These are phyloP conservation scores for Eugenia klotzschiana DNA, from an alignment of 441 rosid genomes.

Conservation along the genomic window DNA sequence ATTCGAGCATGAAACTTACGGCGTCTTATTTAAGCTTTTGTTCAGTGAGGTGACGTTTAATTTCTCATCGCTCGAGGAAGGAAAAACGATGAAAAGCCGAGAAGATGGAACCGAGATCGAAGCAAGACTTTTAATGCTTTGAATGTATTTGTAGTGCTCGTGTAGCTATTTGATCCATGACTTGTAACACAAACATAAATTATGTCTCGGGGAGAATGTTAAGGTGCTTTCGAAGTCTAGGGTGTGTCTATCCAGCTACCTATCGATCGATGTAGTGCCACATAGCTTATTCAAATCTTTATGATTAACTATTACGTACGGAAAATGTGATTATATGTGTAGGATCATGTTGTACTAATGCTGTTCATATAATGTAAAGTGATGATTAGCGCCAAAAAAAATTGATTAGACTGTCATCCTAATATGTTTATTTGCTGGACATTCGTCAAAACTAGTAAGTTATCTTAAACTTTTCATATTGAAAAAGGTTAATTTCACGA, in stretches of 20 bases:
- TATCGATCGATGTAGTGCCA: neutral
- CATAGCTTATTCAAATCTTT: neutral
- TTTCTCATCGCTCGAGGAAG: too few relatives aligned
- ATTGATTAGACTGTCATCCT: neutral
- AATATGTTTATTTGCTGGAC: neutral
- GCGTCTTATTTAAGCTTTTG: rapidly evolving
- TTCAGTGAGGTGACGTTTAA: too few relatives aligned
- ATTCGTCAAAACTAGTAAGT: rapidly evolving
- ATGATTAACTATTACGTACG: neutral
- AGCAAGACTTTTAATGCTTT: neutral
- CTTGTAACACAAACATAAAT: neutral
- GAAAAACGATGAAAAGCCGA: neutral
- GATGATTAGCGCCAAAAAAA: neutral
- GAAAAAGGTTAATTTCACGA: too few relatives aligned
- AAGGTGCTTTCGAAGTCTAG: neutral
- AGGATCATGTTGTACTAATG: neutral
- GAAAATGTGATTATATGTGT: neutral
- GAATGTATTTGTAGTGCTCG: neutral
- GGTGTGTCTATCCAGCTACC: neutral
- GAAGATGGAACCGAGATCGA: neutral
- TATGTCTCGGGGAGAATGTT: neutral
- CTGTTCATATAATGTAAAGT: neutral
- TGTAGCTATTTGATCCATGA: neutral
- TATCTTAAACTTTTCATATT: neutral
- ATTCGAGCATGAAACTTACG: rapidly evolving